Percentiles rank a stretch among this genome's conserved stretches.
phyloP scores from a whole-genome alignment of 805 yeast species.

The Nakazawaea ernobii region DNA sequence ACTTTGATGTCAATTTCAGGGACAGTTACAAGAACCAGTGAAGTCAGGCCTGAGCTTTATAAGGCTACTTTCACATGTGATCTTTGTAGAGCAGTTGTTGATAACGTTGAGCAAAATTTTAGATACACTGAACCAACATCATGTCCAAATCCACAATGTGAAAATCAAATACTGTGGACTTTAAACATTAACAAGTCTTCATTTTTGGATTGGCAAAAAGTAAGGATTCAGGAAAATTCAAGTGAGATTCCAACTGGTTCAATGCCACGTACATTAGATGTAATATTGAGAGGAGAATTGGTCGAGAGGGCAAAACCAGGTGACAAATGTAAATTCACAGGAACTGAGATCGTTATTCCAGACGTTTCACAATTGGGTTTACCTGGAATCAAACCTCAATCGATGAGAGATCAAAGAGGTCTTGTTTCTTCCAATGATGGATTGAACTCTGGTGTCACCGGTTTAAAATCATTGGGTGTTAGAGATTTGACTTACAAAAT shows the following conservation, averaged over 20 bases:
- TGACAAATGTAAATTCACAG: slow-evolving; percentile 89
- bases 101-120: slow-evolving; percentile 89
- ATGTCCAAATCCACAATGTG: slow-evolving; percentile 85
- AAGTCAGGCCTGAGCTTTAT: slow-evolving; percentile 91
- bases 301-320: slow-evolving; percentile 98
- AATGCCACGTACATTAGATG: slow-evolving; percentile 96
- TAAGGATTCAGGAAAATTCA: slow-evolving; percentile 93
- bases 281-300: slow-evolving; percentile 85
- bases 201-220: slow-evolving; percentile 95
- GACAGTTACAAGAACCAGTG: slow-evolving; percentile 93
- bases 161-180: slow-evolving; percentile 81
- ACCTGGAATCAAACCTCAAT: slow-evolving; percentile 89
- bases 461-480: slow-evolving; percentile 85
- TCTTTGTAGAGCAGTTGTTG: slow-evolving; percentile 75
- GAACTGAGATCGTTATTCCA: slow-evolving; percentile 91
- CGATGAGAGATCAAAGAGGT: slow-evolving; percentile 61
- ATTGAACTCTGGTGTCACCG: slow-evolving; percentile 79
- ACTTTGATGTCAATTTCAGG: slow-evolving; percentile 80
- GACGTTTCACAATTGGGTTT: slow-evolving; percentile 90
- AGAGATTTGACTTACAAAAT: slow-evolving; percentile 89
- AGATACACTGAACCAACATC: slow-evolving; percentile 91
- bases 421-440: slow-evolving; percentile 55
- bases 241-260: slow-evolving; percentile 96
- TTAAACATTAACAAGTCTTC: slow-evolving; percentile 77
- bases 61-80: slow-evolving; percentile 87